Evolutionary conservation across 2,329 filamentous ascomycete species (phyloP).

Genomic region (Ophiostoma piceae): DNA sequence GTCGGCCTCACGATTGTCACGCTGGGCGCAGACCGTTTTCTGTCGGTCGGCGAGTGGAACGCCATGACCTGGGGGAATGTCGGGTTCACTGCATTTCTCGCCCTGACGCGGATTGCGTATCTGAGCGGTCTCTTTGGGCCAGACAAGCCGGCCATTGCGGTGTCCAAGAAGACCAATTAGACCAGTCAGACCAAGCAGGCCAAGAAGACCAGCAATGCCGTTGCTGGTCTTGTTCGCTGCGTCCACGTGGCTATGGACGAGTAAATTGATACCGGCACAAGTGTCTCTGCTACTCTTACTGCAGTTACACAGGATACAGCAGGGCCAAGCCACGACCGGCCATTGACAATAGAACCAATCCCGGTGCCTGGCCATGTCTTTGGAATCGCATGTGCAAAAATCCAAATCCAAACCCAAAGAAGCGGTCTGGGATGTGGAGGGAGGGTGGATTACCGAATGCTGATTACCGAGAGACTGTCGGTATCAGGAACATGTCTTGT

Average conservation of each 20-base stretch:
- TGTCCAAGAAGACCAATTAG: slow-evolving; percentile 28
- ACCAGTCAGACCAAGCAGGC: too few species aligned
- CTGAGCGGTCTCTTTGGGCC: slow-evolving; percentile 56
- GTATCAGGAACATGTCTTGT: background rate
- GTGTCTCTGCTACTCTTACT: background rate
- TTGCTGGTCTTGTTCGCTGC: background rate
- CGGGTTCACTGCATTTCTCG: slow-evolving; percentile 55
- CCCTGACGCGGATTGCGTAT: slow-evolving; percentile 52
- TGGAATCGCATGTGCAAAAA: background rate
- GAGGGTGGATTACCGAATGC: background rate
- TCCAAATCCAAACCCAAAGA: background rate
- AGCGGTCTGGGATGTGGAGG: background rate
- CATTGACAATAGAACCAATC: background rate
- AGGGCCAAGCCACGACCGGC: background rate
- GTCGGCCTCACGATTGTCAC: slow-evolving; percentile 55
- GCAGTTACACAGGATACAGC: background rate
- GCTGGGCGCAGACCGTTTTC: slow-evolving; percentile 51
- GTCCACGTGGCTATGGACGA: background rate
- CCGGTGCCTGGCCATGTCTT: background rate
- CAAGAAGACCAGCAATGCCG: slow-evolving; percentile 1
- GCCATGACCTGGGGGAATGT: slow-evolving; percentile 69
- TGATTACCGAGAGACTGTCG: background rate
- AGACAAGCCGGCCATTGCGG: slow-evolving; percentile 31
- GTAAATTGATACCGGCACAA: background rate
- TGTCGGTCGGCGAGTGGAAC: slow-evolving; percentile 59